phyloP scores from a whole-genome alignment of 441 rosid species.

The Aquilaria agallochum region DNA sequence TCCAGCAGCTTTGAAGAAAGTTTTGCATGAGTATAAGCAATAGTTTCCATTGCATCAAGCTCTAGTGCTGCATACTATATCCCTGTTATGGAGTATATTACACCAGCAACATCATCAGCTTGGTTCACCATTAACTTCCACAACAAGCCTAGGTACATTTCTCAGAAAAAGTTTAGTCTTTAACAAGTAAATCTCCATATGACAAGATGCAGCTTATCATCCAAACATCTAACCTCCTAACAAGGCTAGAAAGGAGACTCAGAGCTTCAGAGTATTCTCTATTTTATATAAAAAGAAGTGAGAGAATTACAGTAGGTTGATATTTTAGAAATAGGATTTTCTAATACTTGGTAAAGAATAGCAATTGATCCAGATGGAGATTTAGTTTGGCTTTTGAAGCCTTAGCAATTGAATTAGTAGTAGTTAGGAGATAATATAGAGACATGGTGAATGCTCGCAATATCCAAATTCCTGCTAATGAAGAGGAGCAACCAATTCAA shows the following conservation, averaged over 20 bases:
- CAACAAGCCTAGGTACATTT: slow-evolving; percentile 55
- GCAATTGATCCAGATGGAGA: slow-evolving; percentile 42
- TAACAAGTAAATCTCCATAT: slow-evolving; percentile 46
- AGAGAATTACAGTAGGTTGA: no score
- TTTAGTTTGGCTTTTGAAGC: slow-evolving; percentile 41
- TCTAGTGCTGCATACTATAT: slow-evolving; percentile 54
- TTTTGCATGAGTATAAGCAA: slow-evolving; percentile 63
- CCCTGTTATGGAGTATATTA: slow-evolving; percentile 60
- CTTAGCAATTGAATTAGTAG: slow-evolving; percentile 47
- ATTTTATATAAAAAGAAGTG: no score
- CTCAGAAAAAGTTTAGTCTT: slow-evolving; percentile 41
- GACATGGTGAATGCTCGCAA: slow-evolving; percentile 33
- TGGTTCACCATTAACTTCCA: slow-evolving; percentile 70
- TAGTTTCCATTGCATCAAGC: slow-evolving; percentile 69
- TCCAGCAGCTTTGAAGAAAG: slow-evolving; percentile 52
- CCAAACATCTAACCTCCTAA: slow-evolving; percentile 66
- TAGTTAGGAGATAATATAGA: slow-evolving; percentile 51
- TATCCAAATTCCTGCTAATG: slow-evolving; percentile 23
- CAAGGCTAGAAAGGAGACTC: slow-evolving; percentile 40
- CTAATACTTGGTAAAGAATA: slow-evolving; percentile 39
- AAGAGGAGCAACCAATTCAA: not conserved
- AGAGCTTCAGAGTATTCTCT: slow-evolving; percentile 22
- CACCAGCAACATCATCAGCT: slow-evolving; percentile 66
- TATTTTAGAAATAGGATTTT: no score
- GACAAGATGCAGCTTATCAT: slow-evolving; percentile 61